Conservation (phyloP, 257 asterid species). For the Asclepias syriaca region DNA sequence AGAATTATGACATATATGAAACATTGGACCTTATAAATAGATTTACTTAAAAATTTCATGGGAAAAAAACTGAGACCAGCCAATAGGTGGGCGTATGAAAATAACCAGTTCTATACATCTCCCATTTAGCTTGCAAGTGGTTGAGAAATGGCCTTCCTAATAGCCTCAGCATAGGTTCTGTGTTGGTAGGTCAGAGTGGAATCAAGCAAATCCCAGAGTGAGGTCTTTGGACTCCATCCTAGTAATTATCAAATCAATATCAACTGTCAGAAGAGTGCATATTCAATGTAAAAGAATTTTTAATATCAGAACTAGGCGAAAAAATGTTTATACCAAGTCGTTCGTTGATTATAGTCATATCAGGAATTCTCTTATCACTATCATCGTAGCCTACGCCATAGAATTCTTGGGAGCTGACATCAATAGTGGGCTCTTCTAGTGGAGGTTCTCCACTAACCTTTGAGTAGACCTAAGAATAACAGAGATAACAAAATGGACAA, state of each 20-base stretch:
- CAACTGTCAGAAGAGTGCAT: neutral
- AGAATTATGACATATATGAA: constrained; percentile 6
- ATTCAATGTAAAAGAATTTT: neutral
- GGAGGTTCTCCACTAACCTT: constrained; percentile 84
- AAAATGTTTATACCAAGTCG: constrained; percentile 61
- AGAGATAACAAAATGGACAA: neutral
- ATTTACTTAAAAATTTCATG: constrained; percentile 19
- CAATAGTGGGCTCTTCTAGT: constrained; percentile 61
- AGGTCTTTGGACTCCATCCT: constrained; percentile 73
- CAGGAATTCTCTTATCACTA: constrained; percentile 95
- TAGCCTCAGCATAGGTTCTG: constrained; percentile 67
- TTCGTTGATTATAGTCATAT: constrained; percentile 86
- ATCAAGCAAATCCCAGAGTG: constrained; percentile 67
- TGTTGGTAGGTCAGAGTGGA: constrained; percentile 75
- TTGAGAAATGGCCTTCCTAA: constrained; percentile 59
- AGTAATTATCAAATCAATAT: constrained; percentile 7
- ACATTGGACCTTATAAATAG: constrained; percentile 14
- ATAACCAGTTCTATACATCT: constrained; percentile 3
- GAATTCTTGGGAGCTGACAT: constrained; percentile 83
- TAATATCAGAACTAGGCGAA: neutral
- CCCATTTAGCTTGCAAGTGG: constrained; percentile 42
- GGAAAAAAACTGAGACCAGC: constrained; percentile 13
- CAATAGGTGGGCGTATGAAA: constrained; percentile 7
- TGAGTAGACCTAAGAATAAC: constrained; percentile 51
- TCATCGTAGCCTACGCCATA: constrained; percentile 97